Percentiles rank a stretch among this genome's conserved stretches.
Evolutionary conservation across 2,329 filamentous ascomycete genomes (phyloP).

Genomic region (Iodosphaeria phyllophila): DNA sequence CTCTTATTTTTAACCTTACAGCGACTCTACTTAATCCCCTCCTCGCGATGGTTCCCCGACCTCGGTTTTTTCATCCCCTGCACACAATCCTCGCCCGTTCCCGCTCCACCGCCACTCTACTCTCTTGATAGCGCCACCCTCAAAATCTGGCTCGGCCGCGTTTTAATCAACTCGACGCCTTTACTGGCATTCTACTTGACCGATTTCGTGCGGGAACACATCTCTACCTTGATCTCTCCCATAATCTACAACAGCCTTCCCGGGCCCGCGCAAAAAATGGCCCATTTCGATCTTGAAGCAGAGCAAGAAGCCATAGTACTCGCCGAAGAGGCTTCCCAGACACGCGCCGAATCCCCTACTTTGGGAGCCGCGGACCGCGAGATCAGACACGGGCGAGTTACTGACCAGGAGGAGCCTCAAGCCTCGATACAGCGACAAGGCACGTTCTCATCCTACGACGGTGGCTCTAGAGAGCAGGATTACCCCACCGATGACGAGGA

Average conservation of each 20-base stretch:
- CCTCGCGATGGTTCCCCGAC: constrained; percentile 21
- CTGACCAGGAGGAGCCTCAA: constrained; percentile 9
- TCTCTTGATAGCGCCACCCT: constrained; percentile 20
- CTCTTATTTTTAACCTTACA: constrained; percentile 34
- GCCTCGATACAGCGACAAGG: constrained; percentile 23
- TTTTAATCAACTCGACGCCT: constrained; percentile 24
- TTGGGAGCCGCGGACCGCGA: constrained; percentile 13
- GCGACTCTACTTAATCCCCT: constrained; percentile 26
- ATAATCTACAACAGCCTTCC: constrained; percentile 21
- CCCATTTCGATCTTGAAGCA: constrained; percentile 1
- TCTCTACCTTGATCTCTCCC: constrained; percentile 18
- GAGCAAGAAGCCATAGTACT: constrained; percentile 1
- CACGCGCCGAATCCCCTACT: constrained; percentile 13
- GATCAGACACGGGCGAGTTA: constrained; percentile 9
- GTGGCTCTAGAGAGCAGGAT: constrained; percentile 18
- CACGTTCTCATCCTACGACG: constrained; percentile 24
- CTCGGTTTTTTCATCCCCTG: constrained; percentile 35
- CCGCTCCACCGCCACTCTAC: constrained; percentile 21
- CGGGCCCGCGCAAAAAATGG: constrained; percentile 8
- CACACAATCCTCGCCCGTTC: constrained; percentile 28
- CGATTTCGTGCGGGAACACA: constrained; percentile 17
- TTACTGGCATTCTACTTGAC: constrained; percentile 26
- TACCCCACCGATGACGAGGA: constrained; percentile 38
- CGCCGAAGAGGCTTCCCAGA: constrained; percentile 6
- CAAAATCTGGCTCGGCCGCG: constrained; percentile 21